Base-by-base conservation (phyloP, 257 asterid genomes). In the Eustoma russellianum region DNA sequence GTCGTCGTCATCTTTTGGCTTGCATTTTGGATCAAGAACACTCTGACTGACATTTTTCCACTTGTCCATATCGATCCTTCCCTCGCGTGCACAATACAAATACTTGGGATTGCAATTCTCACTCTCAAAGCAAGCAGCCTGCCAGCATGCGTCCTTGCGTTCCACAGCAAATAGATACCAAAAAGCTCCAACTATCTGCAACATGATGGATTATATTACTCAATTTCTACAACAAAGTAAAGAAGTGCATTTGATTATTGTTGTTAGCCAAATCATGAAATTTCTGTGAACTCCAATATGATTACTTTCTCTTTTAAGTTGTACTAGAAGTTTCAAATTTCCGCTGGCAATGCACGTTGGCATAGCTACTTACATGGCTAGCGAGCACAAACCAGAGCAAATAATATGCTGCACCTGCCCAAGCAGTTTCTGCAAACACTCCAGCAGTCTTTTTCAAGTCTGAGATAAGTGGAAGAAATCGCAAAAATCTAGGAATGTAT, bases 361-460 rank as follows among this genome's bases (percentile, higher is more conserved):
- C 8, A 11, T 17, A 69, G 69, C 33, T 51, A 66, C 95, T 74
- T 80, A 91, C 98, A 66, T 91, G 98, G 54, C 97, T 87, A 62
- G 95, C 95, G 50, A 91, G 95, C 69, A 85, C 33, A 73, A 91
- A 91, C 98, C 97, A 87, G 33, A 87, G 54, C 74, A 91, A 66
- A 68, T 91, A 91, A 59, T 84, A 91, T 30, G 93, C 98, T 18
- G 98, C 98, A 55, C 98, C 98, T 56, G 98, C 98, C 98, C 97
- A 87, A 50, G 98, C 98, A 16, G 94, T 79, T 74, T 91, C 98
- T 13, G 97, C 98, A 65, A 91, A 91, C 44, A 79, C 95, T 15
- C 98, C 98, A 0, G 94, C 92, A 33, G 90, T 77, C 75, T 91
- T 91, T 74, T 88, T 91, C 77, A 91, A 61, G 76, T 91, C 97